Base-by-base conservation (phyloP, 2,329 filamentous ascomycete species). In the Colletotrichum lini region DNA sequence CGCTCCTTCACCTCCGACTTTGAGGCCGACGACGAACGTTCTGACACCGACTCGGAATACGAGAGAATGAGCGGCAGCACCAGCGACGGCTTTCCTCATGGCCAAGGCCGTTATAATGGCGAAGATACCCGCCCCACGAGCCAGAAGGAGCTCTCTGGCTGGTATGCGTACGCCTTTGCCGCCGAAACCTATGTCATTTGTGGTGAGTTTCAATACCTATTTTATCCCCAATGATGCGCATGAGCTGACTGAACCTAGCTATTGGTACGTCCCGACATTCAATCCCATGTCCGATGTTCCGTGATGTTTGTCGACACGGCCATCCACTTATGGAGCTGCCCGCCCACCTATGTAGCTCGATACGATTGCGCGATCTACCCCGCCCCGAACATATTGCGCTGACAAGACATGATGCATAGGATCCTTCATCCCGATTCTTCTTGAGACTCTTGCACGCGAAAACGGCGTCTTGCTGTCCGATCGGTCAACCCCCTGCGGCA, bases 121-220 rank as follows among this genome's bases (percentile, higher is more conserved):
- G 94, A 98, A 80, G 96, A 99, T 81, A 93, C 91, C 30, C 89
- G 96, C n/a, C 89, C 93, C 66, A 98, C 96, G 12, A 98, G 94
- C 80, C 85, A 84, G 76, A 96, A 93, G 81, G 96, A 99, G 87
- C 88, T 98, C 72, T 86, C 91, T 49, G 96, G 96, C 76, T 99
- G 97, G 94, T 99, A 98, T 82, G 92, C 93, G 80, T 98, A 98
- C 84, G 93, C 93, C 52, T 98, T 97, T 87, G 96, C 96, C 30
- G 95, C 96, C 23, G 96, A 99, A 84, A 96, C 97, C 65, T 98
- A 98, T 80, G 94, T 97, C 18, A 94, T 98, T 67, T 98, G 96
- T 81, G 96, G 95, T 94, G 81, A 79, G 91, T 84, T 65, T 52
- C 38, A 26, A 16, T 23, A 45, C 26, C n/a, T 42, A 15, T 45